Percentiles rank a stretch among this genome's conserved stretches.
Evolutionary conservation across 1,284 basidiomycete genomes (phyloP).

Genomic region (Trametes hirsuta): DNA sequence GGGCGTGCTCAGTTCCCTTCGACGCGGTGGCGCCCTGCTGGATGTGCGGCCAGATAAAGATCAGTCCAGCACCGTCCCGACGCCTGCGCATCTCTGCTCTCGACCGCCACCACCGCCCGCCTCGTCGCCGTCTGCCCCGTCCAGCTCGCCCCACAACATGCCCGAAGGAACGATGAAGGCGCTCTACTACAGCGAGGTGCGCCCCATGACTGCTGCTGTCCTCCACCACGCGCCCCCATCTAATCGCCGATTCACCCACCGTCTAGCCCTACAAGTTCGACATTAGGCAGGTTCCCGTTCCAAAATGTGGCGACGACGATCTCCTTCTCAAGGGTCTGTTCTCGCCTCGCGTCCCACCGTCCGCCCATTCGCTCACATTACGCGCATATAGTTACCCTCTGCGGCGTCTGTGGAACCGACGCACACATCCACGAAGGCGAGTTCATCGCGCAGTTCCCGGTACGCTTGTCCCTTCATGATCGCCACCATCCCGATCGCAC

Average conservation of each 20-base stretch:
- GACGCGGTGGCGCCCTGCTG: conserved; percentile 14
- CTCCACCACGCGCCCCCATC: conserved; percentile 1
- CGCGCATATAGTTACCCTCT: conserved; percentile 30
- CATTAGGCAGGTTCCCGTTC: conserved; percentile 44
- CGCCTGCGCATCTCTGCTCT: conserved; percentile 5
- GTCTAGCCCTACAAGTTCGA: conserved; percentile 40
- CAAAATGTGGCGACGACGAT: conserved; percentile 52
- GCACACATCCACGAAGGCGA: conserved; percentile 63
- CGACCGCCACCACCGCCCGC: conserved; percentile 14
- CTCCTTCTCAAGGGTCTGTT: conserved; percentile 54
- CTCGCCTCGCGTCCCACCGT: neutral
- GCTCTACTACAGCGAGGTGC: conserved; percentile 42
- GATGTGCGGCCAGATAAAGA: conserved; percentile 23
- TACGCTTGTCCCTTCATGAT: conserved; percentile 25
- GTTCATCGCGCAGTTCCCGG: conserved; percentile 61
- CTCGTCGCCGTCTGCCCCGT: neutral
- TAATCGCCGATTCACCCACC: conserved; percentile 4
- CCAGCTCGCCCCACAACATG: conserved; percentile 33
- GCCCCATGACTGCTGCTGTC: conserved; percentile 8
- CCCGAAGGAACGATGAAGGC: conserved; percentile 48
- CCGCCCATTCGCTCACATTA: neutral
- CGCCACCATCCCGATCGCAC: conserved; percentile 15
- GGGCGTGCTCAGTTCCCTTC: conserved; percentile 3
- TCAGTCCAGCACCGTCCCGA: conserved; percentile 7
- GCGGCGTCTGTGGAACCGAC: conserved; percentile 48